A percentile compares a stretch with the other conserved stretches of the same genome.
These are phyloP conservation scores for Dothistroma pini DNA, from an alignment of 2,329 filamentous ascomycete species.

Conservation along the genomic window DNA sequence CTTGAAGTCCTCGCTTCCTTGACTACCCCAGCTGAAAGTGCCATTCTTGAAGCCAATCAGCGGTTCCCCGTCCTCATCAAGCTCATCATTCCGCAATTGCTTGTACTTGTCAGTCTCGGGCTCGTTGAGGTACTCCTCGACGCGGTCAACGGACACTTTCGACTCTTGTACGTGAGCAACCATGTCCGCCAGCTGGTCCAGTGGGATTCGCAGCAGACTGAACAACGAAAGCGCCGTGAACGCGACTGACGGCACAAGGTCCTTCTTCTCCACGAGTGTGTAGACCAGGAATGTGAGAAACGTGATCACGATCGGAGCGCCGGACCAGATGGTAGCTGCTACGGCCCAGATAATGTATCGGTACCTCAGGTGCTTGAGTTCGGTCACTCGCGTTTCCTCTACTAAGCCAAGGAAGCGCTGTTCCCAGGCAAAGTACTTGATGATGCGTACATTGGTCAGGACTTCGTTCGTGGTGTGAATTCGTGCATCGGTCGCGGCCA, in stretches of 20 bases:
- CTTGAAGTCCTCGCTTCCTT: constrained; percentile 54
- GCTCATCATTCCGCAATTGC: constrained; percentile 69
- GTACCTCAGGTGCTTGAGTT: constrained; percentile 72
- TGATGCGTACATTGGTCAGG: constrained; percentile 94
- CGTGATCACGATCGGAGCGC: constrained; percentile 89
- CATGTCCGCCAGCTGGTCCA: constrained; percentile 98
- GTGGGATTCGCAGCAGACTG: constrained; percentile 83
- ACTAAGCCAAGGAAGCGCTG: constrained; percentile 81
- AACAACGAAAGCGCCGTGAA: constrained; percentile 97
- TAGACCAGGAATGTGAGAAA: constrained; percentile 96
- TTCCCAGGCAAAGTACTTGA: constrained; percentile 99
- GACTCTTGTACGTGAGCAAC: constrained; percentile 96
- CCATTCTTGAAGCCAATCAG: constrained; percentile 81
- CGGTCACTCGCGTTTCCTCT: constrained; percentile 77
- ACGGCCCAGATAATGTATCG: constrained; percentile 89
- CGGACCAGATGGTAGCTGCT: constrained; percentile 94
- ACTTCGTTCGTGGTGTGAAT: constrained; percentile 98
- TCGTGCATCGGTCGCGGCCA: constrained; percentile 88
- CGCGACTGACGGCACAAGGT: constrained; percentile 83
- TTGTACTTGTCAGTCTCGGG: constrained; percentile 95
- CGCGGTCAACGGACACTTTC: constrained; percentile 93
- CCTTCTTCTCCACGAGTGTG: constrained; percentile 83
- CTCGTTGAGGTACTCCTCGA: constrained; percentile 89
- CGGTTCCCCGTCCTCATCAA: constrained; percentile 64
- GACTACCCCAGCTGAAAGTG: constrained; percentile 77